These are phyloP conservation scores for Medicago truncatula DNA, from an alignment of 306 rosid genomes.

Conservation along the genomic window MtrunA17r5.0-ANR NC_053048.1:42975501-42976000, in stretches of 20 bases:
- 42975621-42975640: conserved; percentile 26
- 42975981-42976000: conserved; percentile 2
- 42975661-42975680: conserved; percentile 42
- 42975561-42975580: conserved; percentile 48
- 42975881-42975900: conserved; percentile 39
- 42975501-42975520: conserved; percentile 52
- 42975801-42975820: conserved; percentile 69
- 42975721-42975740: conserved; percentile 27
- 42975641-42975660: conserved; percentile 32
- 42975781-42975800: conserved; percentile 27
- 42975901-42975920: conserved; percentile 35
- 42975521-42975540: conserved; percentile 37
- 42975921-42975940: conserved; percentile 32
- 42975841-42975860: conserved; percentile 92
- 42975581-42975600: conserved; percentile 36
- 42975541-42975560: conserved; percentile 40
- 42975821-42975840: conserved; percentile 70
- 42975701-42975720: conserved; percentile 37
- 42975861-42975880: conserved; percentile 27
- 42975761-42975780: conserved; percentile 36
- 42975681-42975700: conserved; percentile 40
- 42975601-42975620: conserved; percentile 27
- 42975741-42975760: conserved; percentile 39
- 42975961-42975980: background rate
- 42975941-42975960: no score